phyloP scores from a whole-genome alignment of 129 eudicot species.

The Arctium minus region DNA sequence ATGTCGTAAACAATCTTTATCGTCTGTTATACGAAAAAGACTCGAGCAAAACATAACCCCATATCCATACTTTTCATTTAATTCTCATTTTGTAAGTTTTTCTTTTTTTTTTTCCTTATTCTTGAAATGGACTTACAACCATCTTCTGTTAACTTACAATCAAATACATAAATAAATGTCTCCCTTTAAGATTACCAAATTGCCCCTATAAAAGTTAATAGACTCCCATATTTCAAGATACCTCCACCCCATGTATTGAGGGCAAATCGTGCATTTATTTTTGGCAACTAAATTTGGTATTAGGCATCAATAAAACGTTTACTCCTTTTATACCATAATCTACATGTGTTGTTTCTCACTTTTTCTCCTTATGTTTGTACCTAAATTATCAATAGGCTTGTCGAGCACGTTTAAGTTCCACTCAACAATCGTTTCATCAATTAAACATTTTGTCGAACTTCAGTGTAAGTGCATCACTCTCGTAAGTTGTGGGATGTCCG shows the following conservation, averaged over 20 bases:
- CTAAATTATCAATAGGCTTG: background rate
- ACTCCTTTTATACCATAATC: background rate
- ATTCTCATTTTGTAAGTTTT: background rate
- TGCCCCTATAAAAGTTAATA: background rate
- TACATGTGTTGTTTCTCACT: background rate
- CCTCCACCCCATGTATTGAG: background rate
- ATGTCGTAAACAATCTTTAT: too few relatives aligned
- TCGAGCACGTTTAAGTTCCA: background rate
- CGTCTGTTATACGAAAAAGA: background rate
- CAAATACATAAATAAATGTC: background rate
- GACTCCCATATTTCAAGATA: background rate
- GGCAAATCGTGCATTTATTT: background rate
- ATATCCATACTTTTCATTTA: background rate
- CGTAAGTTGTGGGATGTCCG: background rate
- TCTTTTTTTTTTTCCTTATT: background rate
- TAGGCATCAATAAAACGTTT: background rate
- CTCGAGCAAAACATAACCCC: background rate
- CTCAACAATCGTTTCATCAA: background rate
- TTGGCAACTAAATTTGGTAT: background rate
- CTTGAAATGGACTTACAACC: background rate
- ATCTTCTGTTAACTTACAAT: background rate
- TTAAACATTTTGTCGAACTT: background rate
- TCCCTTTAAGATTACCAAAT: background rate
- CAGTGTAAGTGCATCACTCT: background rate
- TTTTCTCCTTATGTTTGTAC: background rate